Percentiles rank a stretch among this genome's conserved stretches.
These are phyloP conservation scores for Ophiognomonia clavigignenti-juglandacearum DNA, from an alignment of 2,329 filamentous ascomycete genomes.

Conservation along the genomic window DNA sequence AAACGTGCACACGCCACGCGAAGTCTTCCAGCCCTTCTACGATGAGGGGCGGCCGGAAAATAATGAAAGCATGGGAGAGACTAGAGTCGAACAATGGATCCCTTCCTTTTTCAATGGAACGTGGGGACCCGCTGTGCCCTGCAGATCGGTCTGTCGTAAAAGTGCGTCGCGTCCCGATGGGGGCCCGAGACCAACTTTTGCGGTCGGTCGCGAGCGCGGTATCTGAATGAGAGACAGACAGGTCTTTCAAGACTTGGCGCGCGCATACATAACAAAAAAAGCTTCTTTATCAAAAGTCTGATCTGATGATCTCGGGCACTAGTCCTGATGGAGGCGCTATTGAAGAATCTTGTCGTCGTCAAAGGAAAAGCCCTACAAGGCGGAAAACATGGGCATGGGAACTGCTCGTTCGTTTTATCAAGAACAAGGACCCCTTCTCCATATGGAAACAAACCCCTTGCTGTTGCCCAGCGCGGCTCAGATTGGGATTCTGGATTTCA, in stretches of 20 bases:
- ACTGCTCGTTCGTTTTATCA: no score
- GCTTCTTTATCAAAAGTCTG: no score
- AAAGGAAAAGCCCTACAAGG: neutral
- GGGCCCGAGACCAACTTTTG: neutral
- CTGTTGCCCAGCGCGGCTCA: neutral
- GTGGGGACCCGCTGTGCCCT: neutral
- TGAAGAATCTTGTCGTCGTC: neutral
- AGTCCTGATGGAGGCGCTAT: neutral
- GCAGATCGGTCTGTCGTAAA: neutral
- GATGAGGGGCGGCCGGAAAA: no score
- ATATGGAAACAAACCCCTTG: neutral
- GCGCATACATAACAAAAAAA: no score
- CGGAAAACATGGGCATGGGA: no score
- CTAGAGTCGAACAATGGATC: neutral
- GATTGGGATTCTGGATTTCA: neutral
- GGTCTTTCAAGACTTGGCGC: no score
- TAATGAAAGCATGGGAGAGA: no score
- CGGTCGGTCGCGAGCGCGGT: no score
- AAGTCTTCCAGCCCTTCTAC: no score
- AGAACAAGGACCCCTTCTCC: no score
- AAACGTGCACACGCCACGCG: no score
- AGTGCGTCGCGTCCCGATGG: neutral
- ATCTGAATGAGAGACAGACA: no score
- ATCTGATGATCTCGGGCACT: neutral
- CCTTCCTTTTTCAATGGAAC: neutral